Evolutionary conservation across 164 flowering plant species (phyloP), one percentile per base, ranked within the genome.

Genomic region (Stephania yunnanensis): DNA sequence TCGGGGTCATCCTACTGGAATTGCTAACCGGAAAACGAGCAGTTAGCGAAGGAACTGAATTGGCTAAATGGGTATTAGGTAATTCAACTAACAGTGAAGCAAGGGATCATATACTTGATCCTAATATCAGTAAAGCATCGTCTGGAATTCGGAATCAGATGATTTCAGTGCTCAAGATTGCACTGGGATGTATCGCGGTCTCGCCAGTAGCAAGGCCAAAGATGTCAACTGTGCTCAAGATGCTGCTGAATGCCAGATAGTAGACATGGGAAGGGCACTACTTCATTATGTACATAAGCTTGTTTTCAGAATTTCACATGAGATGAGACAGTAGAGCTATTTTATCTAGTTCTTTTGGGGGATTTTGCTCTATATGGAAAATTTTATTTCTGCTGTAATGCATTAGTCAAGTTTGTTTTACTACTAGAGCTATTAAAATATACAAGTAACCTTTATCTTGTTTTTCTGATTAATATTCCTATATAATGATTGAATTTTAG

Each of bases 1-100:
- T 89, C 67, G 97, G 94, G 46, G 91, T 92, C 11, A 68, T 92
- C 70, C 84, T 90, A 50, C 86, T 92, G 66, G 94, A 92, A 74
- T 68, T 90, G 78, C 72, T 92, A 36, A 88, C 92, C 0, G 97
- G 94, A 67, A 88, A 85, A 74, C 87, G 87, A 31, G 87, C 97
- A 9, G 87, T 89, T 10, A 80, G 82, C n/a, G 81, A 86, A 53
- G 97, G 97, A 53, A 81, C 76, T 15, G 94, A 90, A 77, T 80
- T 90, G 71, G 88, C 91, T 20, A 90, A 89, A 78, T 85, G 84
- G 90, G 92, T 84, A 5, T 20, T 76, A 68, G 83, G 81, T 67
- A 81, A 84, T 72, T 81, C 91, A 29, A n/a, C 44, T 19, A 78
- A 84, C 73, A 84, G 75, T 68, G 83, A 81, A 25, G 80, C 76